phyloP scores from a whole-genome alignment of 2,329 filamentous ascomycete genomes.

The Aspergillus fumigatus region DNA sequence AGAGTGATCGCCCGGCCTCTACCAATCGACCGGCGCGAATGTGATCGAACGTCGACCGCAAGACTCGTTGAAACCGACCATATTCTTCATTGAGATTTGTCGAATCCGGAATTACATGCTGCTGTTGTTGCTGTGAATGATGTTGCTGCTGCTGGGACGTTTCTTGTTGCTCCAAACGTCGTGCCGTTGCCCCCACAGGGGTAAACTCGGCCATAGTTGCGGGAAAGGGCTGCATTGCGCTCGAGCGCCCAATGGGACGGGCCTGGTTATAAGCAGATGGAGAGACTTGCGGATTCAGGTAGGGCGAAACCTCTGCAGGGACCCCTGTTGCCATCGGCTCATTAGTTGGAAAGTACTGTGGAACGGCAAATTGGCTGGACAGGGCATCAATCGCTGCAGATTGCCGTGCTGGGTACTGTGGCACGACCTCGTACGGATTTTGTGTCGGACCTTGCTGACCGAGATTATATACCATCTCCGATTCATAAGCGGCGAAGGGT shows the following conservation, averaged over 20 bases:
- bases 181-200: conserved; percentile 30
- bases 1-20: conserved; percentile 55
- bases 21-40: conserved; percentile 59
- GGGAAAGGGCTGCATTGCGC: conserved; percentile 49
- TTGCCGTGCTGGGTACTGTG: conserved; percentile 71
- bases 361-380: conserved; percentile 61
- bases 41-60: conserved; percentile 65
- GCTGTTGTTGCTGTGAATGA: conserved; percentile 16
- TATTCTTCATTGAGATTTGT: conserved; percentile 63
- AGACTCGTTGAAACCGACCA: conserved; percentile 53
- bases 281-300: conserved; percentile 60
- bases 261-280: conserved; percentile 57
- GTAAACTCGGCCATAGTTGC: conserved; percentile 50
- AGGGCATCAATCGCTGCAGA: conserved; percentile 74
- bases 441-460: conserved; percentile 56
- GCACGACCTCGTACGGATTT: conserved; percentile 68
- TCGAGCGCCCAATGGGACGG: conserved; percentile 51
- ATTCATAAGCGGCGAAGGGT: conserved; percentile 51
- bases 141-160: conserved; percentile 20
- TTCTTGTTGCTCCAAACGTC: conserved; percentile 31
- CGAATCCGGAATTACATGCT: conserved; percentile 36
- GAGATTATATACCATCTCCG: conserved; percentile 76
- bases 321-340: conserved; percentile 61
- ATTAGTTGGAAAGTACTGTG: conserved; percentile 68
- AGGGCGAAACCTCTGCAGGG: conserved; percentile 54